Evolutionary conservation across 441 rosid species (phyloP), one percentile per base, ranked within the genome.

Genomic region (Euphorbia celastroides): DNA sequence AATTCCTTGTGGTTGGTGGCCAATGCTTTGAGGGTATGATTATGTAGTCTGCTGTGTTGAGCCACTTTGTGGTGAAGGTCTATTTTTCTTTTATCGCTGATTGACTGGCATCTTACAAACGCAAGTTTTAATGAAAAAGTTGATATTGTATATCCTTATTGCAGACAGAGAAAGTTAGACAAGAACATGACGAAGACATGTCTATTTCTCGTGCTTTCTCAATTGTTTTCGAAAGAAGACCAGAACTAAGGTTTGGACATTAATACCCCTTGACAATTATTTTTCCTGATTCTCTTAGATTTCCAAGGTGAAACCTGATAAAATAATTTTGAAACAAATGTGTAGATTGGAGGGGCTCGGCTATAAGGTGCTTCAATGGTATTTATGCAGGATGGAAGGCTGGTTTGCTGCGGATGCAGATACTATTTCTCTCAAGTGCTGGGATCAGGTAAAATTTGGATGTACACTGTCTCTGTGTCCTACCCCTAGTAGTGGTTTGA

Each of bases 371-470:
- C 93, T 94, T 54, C 97, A 94, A 62, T 94, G 96, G 99, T 94
- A 94, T 72, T 79, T 91, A 46, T 89, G 99, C 77, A 88, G 96
- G 72, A 94, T 94, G 97, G 97, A 94, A 81, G 96, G 97, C 52
- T 91, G 99, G 97, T 94, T 94, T 79, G 99, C 97, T 72, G 92
- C 99, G 64, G 99, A 94, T 80, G 90, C 97, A 34, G 96, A 94
- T 64, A 88, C 92, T 62, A 94, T 94, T 65, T 91, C 99, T 2
- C 80, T 86, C 26, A 88, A 80, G 75, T 72, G 85, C 68, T 94
- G 97, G 99, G 97, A 91, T 76, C 80, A 91, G 90, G 98, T 78
- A 62, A 73, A 75, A 62, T 69, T 31, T 34, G 27, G 25, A 22
- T 5, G 5, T 10, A 36, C 25, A 32, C 36, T 20, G 8, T 56